These are phyloP conservation scores for Phytopythium cucurbitacearum DNA, from an alignment of 352 stramenopile genomes.

Conservation along the genomic window DNA sequence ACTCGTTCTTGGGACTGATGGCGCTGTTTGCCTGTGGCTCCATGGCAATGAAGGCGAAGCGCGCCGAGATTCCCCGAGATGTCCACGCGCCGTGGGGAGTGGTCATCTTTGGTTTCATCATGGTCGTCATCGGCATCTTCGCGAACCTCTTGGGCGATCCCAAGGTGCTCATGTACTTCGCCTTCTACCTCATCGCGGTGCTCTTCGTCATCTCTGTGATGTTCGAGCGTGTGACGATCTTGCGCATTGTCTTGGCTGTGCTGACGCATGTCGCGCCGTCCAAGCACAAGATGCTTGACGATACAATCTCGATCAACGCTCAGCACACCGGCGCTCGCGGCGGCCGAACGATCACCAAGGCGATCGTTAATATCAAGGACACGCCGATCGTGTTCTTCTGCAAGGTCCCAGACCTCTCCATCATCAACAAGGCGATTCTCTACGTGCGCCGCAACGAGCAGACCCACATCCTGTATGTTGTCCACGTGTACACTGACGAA, in stretches of 20 bases:
- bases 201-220: slow-evolving; percentile 72
- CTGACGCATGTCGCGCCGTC: slow-evolving; percentile 61
- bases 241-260: slow-evolving; percentile 68
- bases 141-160: slow-evolving; percentile 68
- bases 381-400: slow-evolving; percentile 90
- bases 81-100: slow-evolving; percentile 80
- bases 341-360: slow-evolving; percentile 59
- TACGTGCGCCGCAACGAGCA: slow-evolving; percentile 92
- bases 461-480: slow-evolving; percentile 88
- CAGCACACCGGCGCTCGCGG: slow-evolving; percentile 54
- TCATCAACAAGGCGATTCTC: slow-evolving; percentile 93
- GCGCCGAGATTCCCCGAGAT: slow-evolving; percentile 84
- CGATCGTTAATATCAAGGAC: slow-evolving; percentile 61
- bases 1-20: slow-evolving; percentile 90
- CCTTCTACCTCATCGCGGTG: slow-evolving; percentile 73
- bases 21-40: slow-evolving; percentile 88
- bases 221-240: slow-evolving; percentile 76
- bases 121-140: slow-evolving; percentile 60
- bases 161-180: slow-evolving; percentile 79
- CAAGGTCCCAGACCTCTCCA: slow-evolving; percentile 82
- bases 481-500: slow-evolving; percentile 66
- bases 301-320: slow-evolving; percentile 10
- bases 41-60: slow-evolving; percentile 91
- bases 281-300: slow-evolving; percentile 9
- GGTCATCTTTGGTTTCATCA: slow-evolving; percentile 61